Base-by-base conservation (phyloP, 1,284 basidiomycete species). In the Peniophora sp. region DNA sequence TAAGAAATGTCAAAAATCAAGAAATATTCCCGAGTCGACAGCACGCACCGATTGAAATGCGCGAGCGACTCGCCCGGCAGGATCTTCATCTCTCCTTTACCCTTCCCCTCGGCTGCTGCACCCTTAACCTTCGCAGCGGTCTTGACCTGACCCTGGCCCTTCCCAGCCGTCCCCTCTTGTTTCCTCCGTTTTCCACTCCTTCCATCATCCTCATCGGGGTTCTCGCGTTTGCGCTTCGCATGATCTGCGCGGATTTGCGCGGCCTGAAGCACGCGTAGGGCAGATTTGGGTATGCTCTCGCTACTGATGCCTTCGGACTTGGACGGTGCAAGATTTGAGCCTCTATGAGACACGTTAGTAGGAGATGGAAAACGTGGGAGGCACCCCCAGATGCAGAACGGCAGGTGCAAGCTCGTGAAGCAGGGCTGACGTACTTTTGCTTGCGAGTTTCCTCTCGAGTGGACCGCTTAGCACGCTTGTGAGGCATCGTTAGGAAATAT, bases 11-110 rank as follows among this genome's bases (percentile, higher is more conserved):
- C 16, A n/a, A 41, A n/a, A 6, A 41, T 41, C 16, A 41, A n/a
- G 8, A 32, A 20, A 3, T 24, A 53, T 16, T 14, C 48, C 48
- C n/a, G n/a, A 48, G 17, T 39, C 12, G 53, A 43, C 10, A n/a
- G n/a, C n/a, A 68, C 79, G 52, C 58, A 85, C 87, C 78, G 71
- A 61, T 86, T 85, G 63, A 88, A 89, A 67, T 88, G 82, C 47
- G 75, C 71, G 49, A 89, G 71, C 1, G 85, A 81, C 65, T 89
- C 87, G 43, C 83, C 80, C 1, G 80, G 77, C 54, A 74, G 70
- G 36, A 88, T 87, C 48, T 62, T 69, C 41, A 83, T 61, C 14
- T 59, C 56, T 6, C 54, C 52, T 27, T 50, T 59, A 41, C 25
- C 35, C 46, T 23, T 23, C 44, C 24, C 23, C 44, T 14, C n/a